Evolutionary conservation across 164 flowering plant genomes (phyloP).

Genomic region (Euptelea pleiosperma): DNA sequence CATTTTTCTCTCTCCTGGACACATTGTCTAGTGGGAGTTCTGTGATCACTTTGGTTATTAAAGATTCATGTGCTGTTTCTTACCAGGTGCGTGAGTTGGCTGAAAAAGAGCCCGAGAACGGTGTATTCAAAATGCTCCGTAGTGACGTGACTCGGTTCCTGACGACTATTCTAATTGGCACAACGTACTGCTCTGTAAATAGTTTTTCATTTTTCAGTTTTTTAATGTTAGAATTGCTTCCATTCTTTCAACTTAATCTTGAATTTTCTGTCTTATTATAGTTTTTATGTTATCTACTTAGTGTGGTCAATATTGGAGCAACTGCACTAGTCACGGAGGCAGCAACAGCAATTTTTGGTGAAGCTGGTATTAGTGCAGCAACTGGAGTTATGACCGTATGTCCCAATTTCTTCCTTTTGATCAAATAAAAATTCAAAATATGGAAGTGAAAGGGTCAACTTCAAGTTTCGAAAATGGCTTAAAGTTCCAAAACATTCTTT

Average conservation of each 20-base stretch:
- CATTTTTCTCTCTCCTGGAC: not conserved
- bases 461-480: not conserved
- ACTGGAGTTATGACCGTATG: constrained; percentile 98
- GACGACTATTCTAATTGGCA: constrained; percentile 97
- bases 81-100: constrained; percentile 93
- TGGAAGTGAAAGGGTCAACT: not conserved
- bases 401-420: constrained; percentile 11
- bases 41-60: not conserved
- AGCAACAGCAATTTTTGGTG: constrained; percentile 92
- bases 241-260: constrained; percentile 11
- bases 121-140: constrained; percentile 90
- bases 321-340: constrained; percentile 99
- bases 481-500: constrained; percentile 8
- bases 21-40: not conserved
- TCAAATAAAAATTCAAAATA: constrained; percentile 2
- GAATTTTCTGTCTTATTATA: constrained; percentile 23
- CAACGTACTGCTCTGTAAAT: constrained; percentile 59
- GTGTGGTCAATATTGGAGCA: constrained; percentile 97
- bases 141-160: constrained; percentile 94
- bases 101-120: constrained; percentile 90
- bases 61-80: constrained; percentile 7
- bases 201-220: not conserved
- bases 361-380: constrained; percentile 98
- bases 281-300: constrained; percentile 30
- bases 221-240: constrained; percentile 3